A percentile compares a stretch with the other conserved stretches of the same genome.
Conservation (phyloP, 2,329 filamentous ascomycete genomes). For the Bipolaris gigantea region DNA sequence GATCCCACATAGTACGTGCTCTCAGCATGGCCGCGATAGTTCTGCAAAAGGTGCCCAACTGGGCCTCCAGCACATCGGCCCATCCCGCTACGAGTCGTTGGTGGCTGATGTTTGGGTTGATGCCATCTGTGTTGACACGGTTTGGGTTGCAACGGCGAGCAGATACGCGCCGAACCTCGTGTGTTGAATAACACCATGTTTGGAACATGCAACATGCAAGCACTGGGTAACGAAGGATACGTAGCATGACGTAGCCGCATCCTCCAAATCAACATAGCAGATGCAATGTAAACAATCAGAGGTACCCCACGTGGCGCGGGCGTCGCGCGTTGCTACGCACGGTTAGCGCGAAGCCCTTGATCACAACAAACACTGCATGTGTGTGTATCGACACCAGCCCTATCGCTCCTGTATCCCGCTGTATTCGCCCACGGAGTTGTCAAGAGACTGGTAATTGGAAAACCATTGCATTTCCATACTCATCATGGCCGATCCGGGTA, state of each 20-base stretch:
- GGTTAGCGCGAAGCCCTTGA: slow-evolving; percentile 23
- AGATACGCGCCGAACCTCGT: background rate
- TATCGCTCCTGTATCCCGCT: slow-evolving; percentile 7
- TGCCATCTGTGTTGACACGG: background rate
- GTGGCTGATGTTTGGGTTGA: background rate
- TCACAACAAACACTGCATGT: slow-evolving; percentile 36
- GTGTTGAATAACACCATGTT: background rate
- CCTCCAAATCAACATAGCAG: background rate
- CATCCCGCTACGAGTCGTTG: background rate
- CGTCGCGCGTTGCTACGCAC: slow-evolving; percentile 26
- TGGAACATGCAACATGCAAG: background rate
- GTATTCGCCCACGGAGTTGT: background rate
- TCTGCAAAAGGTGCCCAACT: background rate
- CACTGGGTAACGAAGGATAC: background rate
- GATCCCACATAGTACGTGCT: background rate
- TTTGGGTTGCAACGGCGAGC: background rate
- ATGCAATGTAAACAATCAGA: slow-evolving; percentile 11
- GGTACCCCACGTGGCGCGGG: slow-evolving; percentile 12
- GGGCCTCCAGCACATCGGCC: background rate
- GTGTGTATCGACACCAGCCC: slow-evolving; percentile 24
- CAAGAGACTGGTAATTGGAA: background rate
- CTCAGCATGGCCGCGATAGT: background rate
- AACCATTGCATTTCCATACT: slow-evolving; percentile 8
- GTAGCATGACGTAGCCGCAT: background rate
- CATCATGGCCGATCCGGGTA: slow-evolving; percentile 54